Base-by-base conservation (phyloP, 768 basidiomycete species). In the Boletus sp. region DNA sequence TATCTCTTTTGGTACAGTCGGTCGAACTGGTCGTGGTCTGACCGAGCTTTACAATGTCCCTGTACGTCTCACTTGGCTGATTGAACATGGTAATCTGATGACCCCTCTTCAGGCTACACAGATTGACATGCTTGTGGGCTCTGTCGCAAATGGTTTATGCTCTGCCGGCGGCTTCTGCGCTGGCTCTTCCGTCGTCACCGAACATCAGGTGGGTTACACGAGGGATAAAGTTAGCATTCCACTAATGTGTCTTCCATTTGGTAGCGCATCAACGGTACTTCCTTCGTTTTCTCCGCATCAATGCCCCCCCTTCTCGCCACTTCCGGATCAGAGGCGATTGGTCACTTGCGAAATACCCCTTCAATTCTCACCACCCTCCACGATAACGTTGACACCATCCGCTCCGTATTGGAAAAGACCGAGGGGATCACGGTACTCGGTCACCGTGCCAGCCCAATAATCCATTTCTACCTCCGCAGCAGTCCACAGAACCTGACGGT, bases 241-340 rank as follows among this genome's bases (percentile, higher is more conserved):
- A 10, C 29, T 35, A 4, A 47, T 29, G n/a, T 6, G 13, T 23
- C 30, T 47, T 54, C n/a, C 1, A 11, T 45, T 25, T 33, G 17
- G 33, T 64, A 97, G 83, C 93, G 93, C 43, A 97, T 96, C 80
- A 98, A 98, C 68, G 93, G 91, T 15, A 86, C 93, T 4, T 85
- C 93, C 0, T 96, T 93, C 69, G 93, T 99, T 55, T 99, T 93
- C 77, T 97, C 96, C 1, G 97, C 97, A 17, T 85, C 96, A 3
- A 85, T 96, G 76, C 97, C 97, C 0, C 83, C 92, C 3, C 79
- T 95, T 40, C 84, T 98, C 37, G 85, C 92, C 19, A 93, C 93
- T 58, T 84, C 87, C 60, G 91, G 85, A 2, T 94, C 91, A 0
- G 87, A 93, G 63, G 92, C 85, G 7, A 89, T 98, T 70, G 82